phyloP scores from a whole-genome alignment of 164 flowering plant species.

The Piper longum region DNA sequence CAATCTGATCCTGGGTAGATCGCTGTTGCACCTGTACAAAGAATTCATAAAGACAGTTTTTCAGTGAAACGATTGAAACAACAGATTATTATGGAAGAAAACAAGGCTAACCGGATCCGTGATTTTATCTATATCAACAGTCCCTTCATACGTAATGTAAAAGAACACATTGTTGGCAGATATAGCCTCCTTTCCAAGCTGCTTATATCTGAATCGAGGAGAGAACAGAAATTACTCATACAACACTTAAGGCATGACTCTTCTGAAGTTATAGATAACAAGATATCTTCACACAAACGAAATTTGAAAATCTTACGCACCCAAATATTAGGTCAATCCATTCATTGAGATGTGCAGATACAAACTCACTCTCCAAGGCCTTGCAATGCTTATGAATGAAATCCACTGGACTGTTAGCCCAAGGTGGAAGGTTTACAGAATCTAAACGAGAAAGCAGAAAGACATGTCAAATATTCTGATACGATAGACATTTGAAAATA shows the following conservation, averaged over 20 bases:
- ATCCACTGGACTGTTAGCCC: conserved; percentile 87
- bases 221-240: not conserved
- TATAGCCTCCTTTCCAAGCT: conserved; percentile 94
- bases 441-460: conserved; percentile 22
- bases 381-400: conserved; percentile 84
- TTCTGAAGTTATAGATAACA: not conserved
- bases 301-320: conserved; percentile 24
- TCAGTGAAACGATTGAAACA: not conserved
- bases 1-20: conserved; percentile 95
- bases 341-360: conserved; percentile 90
- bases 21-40: conserved; percentile 61
- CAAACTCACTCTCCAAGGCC: conserved; percentile 99
- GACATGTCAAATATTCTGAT: not conserved
- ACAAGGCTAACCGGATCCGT: conserved; percentile 62
- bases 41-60: conserved; percentile 4
- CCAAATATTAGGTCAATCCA: conserved; percentile 99
- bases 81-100: conserved; percentile 5
- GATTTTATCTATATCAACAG: conserved; percentile 92
- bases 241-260: not conserved
- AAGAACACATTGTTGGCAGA: conserved; percentile 88
- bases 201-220: conserved; percentile 58
- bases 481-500: not conserved
- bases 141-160: conserved; percentile 93
- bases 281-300: not conserved
- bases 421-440: conserved; percentile 79